Evolutionary conservation across 371 early-diverging fungal genomes (phyloP), one percentile per base, ranked within the genome.

Genomic region (Basidiobolus meristosporus): DNA sequence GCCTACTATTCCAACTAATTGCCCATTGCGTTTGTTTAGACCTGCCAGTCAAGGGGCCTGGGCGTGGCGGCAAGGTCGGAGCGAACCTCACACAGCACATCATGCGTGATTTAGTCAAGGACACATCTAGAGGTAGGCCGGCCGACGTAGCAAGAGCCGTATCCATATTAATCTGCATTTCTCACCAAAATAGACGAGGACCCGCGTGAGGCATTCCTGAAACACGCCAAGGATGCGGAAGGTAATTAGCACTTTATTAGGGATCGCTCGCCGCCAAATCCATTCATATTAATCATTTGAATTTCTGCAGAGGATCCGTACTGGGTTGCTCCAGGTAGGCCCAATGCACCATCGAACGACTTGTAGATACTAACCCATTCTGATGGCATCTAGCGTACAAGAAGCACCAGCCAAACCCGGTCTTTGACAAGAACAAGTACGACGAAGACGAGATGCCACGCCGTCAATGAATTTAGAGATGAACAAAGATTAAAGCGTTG

Each of bases 131-230:
- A 49, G 66, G 65, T 60, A 50, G 40, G 14, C 9, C 11, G 9
- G 6, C 18, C n/a, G 9, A 10, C 17, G 9, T 31, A n/a, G n/a
- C n/a, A n/a, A n/a, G n/a, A n/a, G n/a, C n/a, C n/a, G n/a, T n/a
- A n/a, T n/a, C n/a, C n/a, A n/a, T n/a, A 21, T n/a, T 39, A 26
- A 31, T 32, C 28, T 38, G 3, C 18, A 29, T n/a, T 32, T 37
- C 29, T 16, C 31, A 7, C 41, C 23, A 19, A n/a, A 22, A 38
- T 63, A 53, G 82, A 82, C 47, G 91, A 88, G 40, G 97, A 96
- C 63, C 97, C 97, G 12, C 68, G 97, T 31, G 95, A 82, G 42
- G 97, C 91, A 7, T 68, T 96, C 46, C 60, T 96, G 18, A 83
- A 71, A 47, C 85, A 88, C 57, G 93, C 95, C 1, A 67, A 75